phyloP scores from a whole-genome alignment of 495 filamentous ascomycete genomes.

The Pseudevernia furfuracea region DNA sequence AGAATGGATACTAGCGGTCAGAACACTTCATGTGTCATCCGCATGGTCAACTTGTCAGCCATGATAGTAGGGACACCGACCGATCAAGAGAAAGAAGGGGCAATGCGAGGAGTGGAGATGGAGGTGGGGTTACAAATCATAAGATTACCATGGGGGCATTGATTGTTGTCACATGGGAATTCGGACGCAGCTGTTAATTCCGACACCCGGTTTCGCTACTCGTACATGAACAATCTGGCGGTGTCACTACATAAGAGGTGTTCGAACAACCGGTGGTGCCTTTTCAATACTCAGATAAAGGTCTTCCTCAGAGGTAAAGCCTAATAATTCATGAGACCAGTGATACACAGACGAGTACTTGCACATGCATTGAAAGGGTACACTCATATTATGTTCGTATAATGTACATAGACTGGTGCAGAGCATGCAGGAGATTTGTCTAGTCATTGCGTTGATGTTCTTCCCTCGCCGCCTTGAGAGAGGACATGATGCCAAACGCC shows the following conservation, averaged over 20 bases:
- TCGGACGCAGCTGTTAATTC: too few species aligned
- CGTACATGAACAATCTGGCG: too few species aligned
- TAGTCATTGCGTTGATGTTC: not conserved
- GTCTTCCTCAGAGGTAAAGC: too few species aligned
- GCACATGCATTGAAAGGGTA: not conserved
- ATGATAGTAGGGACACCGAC: not conserved
- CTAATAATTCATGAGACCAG: not conserved
- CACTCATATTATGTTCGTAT: not conserved
- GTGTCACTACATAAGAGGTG: too few species aligned
- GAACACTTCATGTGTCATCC: not conserved
- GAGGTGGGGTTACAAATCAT: not conserved
- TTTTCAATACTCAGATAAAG: too few species aligned
- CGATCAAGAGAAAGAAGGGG: not conserved
- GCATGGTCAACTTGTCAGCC: not conserved
- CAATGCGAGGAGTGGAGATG: not conserved
- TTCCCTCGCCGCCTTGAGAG: not conserved
- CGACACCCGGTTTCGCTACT: too few species aligned
- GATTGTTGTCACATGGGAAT: too few species aligned
- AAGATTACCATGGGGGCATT: too few species aligned
- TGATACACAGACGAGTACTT: not conserved
- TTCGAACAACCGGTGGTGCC: too few species aligned
- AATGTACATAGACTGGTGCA: not conserved
- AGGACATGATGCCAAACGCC: slow-evolving; percentile 1
- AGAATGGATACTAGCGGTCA: not conserved
- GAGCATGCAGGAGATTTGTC: not conserved